Evolutionary conservation across 1,139 yeast species (phyloP).

Genomic region (Saccharomycopsis hybrid): DNA sequence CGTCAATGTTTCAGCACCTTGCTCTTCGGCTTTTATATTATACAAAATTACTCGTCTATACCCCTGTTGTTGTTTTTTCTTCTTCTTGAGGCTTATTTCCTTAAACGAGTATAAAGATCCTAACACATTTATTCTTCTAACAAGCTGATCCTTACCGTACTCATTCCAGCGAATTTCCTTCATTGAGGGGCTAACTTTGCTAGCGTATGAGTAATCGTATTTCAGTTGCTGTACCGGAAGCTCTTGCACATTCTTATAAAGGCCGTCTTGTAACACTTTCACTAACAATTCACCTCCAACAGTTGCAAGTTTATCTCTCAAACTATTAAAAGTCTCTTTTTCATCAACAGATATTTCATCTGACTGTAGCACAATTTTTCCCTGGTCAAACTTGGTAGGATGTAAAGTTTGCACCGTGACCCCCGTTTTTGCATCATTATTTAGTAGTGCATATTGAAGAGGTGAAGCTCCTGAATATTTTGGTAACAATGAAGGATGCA

Average conservation of each 20-base stretch:
- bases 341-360: constrained; percentile 33
- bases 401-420: constrained; percentile 87
- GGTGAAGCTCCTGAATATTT: constrained; percentile 87
- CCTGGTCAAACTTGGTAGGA: constrained; percentile 80
- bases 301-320: constrained; percentile 45
- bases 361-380: constrained; percentile 62
- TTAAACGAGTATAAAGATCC: constrained; percentile 54
- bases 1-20: constrained; percentile 32
- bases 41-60: constrained; percentile 44
- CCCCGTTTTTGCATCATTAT: constrained; percentile 62
- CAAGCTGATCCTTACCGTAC: constrained; percentile 35
- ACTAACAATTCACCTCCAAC: constrained; percentile 57
- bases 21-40: constrained; percentile 28
- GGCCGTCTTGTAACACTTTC: constrained; percentile 35
- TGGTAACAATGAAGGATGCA: constrained; percentile 90
- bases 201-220: constrained; percentile 47
- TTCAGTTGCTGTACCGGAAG: constrained; percentile 21
- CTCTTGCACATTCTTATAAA: constrained; percentile 26
- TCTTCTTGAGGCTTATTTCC: constrained; percentile 31
- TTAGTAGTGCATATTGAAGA: constrained; percentile 68
- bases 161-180: constrained; percentile 41
- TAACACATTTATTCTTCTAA: constrained; percentile 45
- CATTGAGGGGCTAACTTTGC: constrained; percentile 41
- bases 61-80: constrained; percentile 23
- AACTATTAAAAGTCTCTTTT: constrained; percentile 38